Base-by-base conservation (phyloP, 352 stramenopile species). In the Globisporangium takayamanum region DNA sequence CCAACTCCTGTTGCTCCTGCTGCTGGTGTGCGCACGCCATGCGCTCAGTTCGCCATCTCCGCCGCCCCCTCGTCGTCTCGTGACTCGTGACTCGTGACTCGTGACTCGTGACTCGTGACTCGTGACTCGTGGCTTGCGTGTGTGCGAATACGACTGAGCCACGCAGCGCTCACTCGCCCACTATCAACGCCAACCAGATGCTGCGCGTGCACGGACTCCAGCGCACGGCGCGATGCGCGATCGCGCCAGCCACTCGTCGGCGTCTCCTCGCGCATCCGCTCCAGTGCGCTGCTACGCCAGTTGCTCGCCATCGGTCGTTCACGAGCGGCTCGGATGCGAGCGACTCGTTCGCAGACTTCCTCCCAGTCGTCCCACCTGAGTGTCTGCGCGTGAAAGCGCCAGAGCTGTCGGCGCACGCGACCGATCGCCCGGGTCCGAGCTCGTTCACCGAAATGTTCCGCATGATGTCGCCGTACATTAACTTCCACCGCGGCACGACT, bases 401-500 rank as follows among this genome's bases (percentile, higher is more conserved):
- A 5, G 25, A 53, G 10, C 45, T 63, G 16, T 53, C 54, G 22
- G 48, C 68, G 3, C 50, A 64, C 33, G 33, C 33, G 10, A 65
- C 68, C 11, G 55, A 57, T 39, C 65, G 55, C 22, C 70, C 71
- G 1, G 60, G 62, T 2, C 76, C 80, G 14, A 87, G 80, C 49
- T 88, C 82, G 45, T 94, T 94, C 63, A 93, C 80, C 0, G 72
- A 88, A 60, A 94, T 98, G 89, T 98, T 99, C 73, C 91, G 95
- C 50, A 89, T 90, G 59, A 97, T 96, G 69, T 97, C 96, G 47
- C 97, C 96, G 11, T 99, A 99, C 72, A 98, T 99, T 67, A 97
- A 97, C 58, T 96, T 98, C 62, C 97, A 99, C 73, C 85, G 95
- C 5, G 91, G 89, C 58, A 91, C 92, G 7, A 94, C 88, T 4